phyloP scores from a whole-genome alignment of 2,329 filamentous ascomycete species.

The Botrytis medusae region DNA sequence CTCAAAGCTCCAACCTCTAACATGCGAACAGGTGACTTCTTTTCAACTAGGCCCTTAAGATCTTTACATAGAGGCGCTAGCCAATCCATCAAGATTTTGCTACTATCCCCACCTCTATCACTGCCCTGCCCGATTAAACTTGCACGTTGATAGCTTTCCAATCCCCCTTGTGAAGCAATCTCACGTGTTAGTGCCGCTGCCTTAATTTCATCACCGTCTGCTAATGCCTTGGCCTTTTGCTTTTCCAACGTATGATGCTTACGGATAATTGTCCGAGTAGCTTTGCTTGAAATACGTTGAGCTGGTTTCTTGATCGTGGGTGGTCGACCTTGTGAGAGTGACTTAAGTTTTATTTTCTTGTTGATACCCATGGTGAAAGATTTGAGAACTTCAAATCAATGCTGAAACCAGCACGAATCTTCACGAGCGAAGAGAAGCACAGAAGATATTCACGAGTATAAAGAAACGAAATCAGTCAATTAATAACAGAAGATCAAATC shows the following conservation, averaged over 20 bases:
- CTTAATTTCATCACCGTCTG: conserved; percentile 52
- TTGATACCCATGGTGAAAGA: conserved; percentile 44
- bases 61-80: conserved; percentile 44
- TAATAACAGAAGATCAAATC: neutral
- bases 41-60: conserved; percentile 29
- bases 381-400: neutral
- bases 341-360: conserved; percentile 49
- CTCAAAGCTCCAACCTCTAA: conserved; percentile 90
- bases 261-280: conserved; percentile 64
- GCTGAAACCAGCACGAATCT: neutral
- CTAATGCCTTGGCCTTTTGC: conserved; percentile 54
- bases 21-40: conserved; percentile 54
- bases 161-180: conserved; percentile 58
- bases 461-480: neutral
- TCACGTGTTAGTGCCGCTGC: conserved; percentile 51
- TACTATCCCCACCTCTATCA: conserved; percentile 67
- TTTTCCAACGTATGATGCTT: conserved; percentile 66
- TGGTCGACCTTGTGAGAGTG: conserved; percentile 55
- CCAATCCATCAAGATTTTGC: conserved; percentile 64
- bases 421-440: neutral
- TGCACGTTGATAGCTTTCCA: conserved; percentile 64
- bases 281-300: conserved; percentile 62
- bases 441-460: conserved; percentile 5
- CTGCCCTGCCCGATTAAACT: conserved; percentile 67
- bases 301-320: conserved; percentile 47